These are phyloP conservation scores for Cairneyella variabilis DNA, from an alignment of 495 filamentous ascomycete genomes.

Conservation along the genomic window DNA sequence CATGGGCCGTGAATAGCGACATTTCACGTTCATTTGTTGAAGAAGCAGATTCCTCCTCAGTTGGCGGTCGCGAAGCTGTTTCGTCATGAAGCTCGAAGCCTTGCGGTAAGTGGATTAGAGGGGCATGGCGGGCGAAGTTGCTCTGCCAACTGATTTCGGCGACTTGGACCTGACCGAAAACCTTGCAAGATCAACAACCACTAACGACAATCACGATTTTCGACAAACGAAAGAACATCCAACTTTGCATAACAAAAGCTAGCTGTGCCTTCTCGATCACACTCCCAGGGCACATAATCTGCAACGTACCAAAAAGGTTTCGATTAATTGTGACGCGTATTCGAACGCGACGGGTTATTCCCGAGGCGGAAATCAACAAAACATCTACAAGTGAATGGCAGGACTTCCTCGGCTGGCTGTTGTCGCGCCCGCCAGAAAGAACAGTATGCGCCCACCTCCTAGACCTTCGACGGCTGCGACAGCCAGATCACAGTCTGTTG, in stretches of 20 bases:
- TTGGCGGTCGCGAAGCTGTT: no score
- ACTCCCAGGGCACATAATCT: no score
- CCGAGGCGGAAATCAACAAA: conserved; percentile 6
- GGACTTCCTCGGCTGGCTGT: conserved; percentile 49
- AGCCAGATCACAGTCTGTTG: conserved; percentile 37
- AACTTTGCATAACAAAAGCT: no score
- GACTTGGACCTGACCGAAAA: not conserved
- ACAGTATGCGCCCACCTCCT: conserved; percentile 53
- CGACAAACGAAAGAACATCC: no score
- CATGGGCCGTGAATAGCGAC: conserved; percentile 61
- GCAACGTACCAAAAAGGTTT: no score
- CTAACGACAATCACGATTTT: not conserved
- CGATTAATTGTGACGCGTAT: conserved; percentile 2
- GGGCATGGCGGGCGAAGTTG: not conserved
- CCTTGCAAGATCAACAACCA: not conserved
- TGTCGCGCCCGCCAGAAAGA: conserved; percentile 47
- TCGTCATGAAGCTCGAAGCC: no score
- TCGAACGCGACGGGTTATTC: not conserved
- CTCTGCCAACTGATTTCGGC: not conserved
- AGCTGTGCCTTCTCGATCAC: no score
- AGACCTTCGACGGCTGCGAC: conserved; percentile 40
- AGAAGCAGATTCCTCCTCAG: conserved; percentile 1
- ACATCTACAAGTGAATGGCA: conserved; percentile 40
- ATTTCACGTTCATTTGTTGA: conserved; percentile 28
- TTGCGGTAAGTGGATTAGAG: conserved; percentile 1